Evolutionary conservation across 371 early-diverging fungal genomes (phyloP), one percentile per base, ranked within the genome.

Genomic region (Smittium mucronatum): DNA sequence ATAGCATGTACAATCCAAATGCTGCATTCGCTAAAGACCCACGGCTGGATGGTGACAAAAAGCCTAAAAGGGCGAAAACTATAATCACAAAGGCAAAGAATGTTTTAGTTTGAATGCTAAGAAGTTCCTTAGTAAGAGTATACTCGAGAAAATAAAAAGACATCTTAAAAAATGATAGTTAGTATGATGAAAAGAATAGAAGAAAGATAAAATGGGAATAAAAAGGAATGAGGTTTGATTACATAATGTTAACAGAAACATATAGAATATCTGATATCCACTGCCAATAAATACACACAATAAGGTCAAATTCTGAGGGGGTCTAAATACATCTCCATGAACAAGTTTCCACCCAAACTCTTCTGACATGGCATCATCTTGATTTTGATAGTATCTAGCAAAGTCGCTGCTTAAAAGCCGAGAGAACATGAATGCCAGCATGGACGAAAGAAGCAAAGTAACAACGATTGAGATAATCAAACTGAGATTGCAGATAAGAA

Each of bases 31-130:
- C 85, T 34, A 97, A 82, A 1, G 95, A 90, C 34, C 97, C 97
- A 63, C 98, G 92, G 77, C 87, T 90, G 0, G 95, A 93, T 0
- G 97, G 97, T 28, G 94, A 93, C 63, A 97, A 82, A 84, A 97
- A 95, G 26, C 98, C 98, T 57, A 97, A 85, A n/a, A 90, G 86
- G 29, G 97, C 96, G 85, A 97, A 93, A 0, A 88, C 87, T 83
- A 83, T 47, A 34, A n/a, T n/a, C n/a, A n/a, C n/a, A n/a, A n/a
- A n/a, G n/a, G n/a, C n/a, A n/a, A n/a, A n/a, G n/a, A n/a, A n/a
- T n/a, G n/a, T n/a, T n/a, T n/a, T n/a, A n/a, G n/a, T n/a, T n/a
- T n/a, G n/a, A n/a, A n/a, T n/a, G n/a, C n/a, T n/a, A n/a, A n/a
- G n/a, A n/a, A n/a, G n/a, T n/a, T n/a, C n/a, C n/a, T n/a, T n/a